Base-by-base conservation (phyloP, 768 basidiomycete genomes). In the Phlebiopsis flavidoalba region DNA sequence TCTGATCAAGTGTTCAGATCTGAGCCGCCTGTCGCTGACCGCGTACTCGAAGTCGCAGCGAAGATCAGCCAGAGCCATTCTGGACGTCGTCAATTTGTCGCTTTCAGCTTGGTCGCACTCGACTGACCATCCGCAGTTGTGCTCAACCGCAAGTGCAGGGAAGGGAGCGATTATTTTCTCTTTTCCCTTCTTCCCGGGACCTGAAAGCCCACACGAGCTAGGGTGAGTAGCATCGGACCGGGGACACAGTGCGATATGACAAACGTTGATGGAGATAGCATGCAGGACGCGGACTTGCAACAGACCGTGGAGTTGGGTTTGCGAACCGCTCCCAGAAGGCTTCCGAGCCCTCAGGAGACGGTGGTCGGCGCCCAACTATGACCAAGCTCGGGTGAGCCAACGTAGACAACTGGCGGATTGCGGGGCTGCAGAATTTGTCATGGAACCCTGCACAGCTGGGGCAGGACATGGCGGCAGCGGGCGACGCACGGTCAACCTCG, bases 81-180 rank as follows among this genome's bases (percentile, higher is more conserved):
- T 57, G 36, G 3, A 31, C 26, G 26, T 31, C 26, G 26, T 31
- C 33, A 4, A 10, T 33, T 56, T 12, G 8, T 58, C 61, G 21
- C 53, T 52, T 5, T 62, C 52, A 21, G 58, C 54, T 35, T 62
- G 61, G 24, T 62, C 61, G 52, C 61, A 62, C 31, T 62, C 61
- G 8, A 50, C 46, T 19, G 57, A 43, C 61, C 61, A 62, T 40
- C 61, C 61, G 51, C 45, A 58, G 3, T 35, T 57, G 35, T 53
- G 56, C 26, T 57, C n/a, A 8, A 10, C 31, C 17, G 50, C 59
- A 14, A n/a, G 7, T n/a, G 50, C 51, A 10, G 48, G 7, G n/a
- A 6, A 36, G 46, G 33, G 47, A 45, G 54, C 33, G 37, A 19
- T 11, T n/a, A n/a, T n/a, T n/a, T n/a, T n/a, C n/a, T n/a, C n/a